These are phyloP conservation scores for Colletotrichum plurivorum DNA, from an alignment of 2,329 filamentous ascomycete genomes.

Conservation along the genomic window DNA sequence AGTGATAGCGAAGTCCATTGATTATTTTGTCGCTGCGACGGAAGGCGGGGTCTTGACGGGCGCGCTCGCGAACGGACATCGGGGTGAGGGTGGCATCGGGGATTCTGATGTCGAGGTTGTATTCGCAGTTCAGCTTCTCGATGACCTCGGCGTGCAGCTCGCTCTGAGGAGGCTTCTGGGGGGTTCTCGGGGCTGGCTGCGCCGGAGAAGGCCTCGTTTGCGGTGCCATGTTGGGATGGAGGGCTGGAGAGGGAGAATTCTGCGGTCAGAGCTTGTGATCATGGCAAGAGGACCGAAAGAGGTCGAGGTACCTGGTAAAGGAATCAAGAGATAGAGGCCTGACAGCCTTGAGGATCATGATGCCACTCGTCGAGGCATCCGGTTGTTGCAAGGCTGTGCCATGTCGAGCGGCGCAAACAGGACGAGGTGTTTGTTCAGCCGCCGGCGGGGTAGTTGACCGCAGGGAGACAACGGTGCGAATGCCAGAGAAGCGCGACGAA, in stretches of 20 bases:
- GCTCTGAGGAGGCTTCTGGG: slow-evolving; percentile 6
- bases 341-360: neutral
- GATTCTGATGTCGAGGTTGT: slow-evolving; percentile 29
- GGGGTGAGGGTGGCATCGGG: slow-evolving; percentile 15
- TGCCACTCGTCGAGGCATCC: neutral
- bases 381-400: slow-evolving; percentile 3
- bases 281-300: neutral
- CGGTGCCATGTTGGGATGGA: slow-evolving; percentile 14
- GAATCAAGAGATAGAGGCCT: neutral
- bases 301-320: neutral
- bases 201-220: neutral
- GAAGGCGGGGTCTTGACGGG: slow-evolving; percentile 2
- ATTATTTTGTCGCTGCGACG: slow-evolving; percentile 23
- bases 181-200: slow-evolving; percentile 21
- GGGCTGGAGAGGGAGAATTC: neutral
- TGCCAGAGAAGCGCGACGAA: neutral
- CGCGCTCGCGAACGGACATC: neutral
- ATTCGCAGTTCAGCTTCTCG: slow-evolving; percentile 37
- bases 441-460: neutral
- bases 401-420: slow-evolving; percentile 2
- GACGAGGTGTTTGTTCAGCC: neutral
- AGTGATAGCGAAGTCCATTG: slow-evolving; percentile 10
- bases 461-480: neutral
- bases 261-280: neutral
- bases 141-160: slow-evolving; percentile 1